Conservation (phyloP, 2,329 filamentous ascomycete genomes). For the Cladophialophora bantiana region DNA sequence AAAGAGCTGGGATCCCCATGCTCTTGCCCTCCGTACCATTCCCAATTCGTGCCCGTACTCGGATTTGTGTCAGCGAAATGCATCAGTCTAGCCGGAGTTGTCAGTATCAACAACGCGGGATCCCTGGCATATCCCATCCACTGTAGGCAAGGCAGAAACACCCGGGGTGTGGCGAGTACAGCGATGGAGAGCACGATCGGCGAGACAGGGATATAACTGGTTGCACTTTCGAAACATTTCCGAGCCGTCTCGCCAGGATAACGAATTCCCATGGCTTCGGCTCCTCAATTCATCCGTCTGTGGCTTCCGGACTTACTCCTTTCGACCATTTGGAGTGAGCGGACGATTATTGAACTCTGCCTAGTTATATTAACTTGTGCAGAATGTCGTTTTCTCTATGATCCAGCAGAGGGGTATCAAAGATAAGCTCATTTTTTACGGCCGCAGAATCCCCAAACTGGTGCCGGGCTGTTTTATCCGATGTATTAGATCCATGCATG, state of each 20-base stretch:
- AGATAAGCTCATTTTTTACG: background rate
- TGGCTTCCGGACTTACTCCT: background rate
- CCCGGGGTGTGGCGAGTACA: too few species aligned
- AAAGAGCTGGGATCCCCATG: background rate
- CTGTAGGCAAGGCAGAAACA: background rate
- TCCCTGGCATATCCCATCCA: background rate
- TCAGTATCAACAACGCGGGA: background rate
- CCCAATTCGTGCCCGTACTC: background rate
- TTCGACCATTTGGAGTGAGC: constrained; percentile 1
- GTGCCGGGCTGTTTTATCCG: background rate
- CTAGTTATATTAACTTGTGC: background rate
- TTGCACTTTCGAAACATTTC: background rate
- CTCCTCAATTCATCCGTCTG: constrained; percentile 11
- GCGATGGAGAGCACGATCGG: background rate
- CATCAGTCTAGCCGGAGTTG: background rate
- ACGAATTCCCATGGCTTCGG: background rate
- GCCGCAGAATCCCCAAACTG: background rate
- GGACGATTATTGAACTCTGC: background rate
- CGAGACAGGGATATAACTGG: background rate
- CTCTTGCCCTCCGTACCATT: background rate
- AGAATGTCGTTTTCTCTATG: background rate
- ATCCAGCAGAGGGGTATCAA: background rate
- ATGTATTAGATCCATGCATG: background rate
- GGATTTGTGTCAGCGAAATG: background rate
- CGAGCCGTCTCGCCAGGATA: background rate